phyloP scores from a whole-genome alignment of 1,284 basidiomycete species.

The Lignosus rhinocerotis region DNA sequence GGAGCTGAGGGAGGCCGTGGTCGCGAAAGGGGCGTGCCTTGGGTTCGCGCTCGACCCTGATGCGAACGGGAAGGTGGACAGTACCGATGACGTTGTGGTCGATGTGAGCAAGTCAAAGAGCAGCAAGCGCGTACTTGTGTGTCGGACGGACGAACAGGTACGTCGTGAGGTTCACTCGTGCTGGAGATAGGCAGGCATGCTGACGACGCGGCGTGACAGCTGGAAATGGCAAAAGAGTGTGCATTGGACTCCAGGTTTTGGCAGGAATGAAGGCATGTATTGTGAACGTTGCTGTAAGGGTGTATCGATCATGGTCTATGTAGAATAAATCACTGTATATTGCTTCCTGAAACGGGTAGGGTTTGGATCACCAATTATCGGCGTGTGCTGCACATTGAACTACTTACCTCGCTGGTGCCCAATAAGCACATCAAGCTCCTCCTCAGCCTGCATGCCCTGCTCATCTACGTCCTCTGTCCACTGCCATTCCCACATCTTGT shows the following conservation, averaged over 20 bases:
- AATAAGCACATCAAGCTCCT: background rate
- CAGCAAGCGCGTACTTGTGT: conserved; percentile 50
- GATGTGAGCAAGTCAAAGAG: conserved; percentile 43
- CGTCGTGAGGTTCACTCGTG: background rate
- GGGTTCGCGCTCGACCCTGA: conserved; percentile 52
- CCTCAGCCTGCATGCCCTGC: conserved; percentile 8
- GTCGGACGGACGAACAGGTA: conserved; percentile 61
- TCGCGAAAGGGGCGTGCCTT: conserved; percentile 53
- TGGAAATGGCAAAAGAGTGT: conserved; percentile 70
- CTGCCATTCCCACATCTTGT: conserved; percentile 19
- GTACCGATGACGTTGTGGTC: conserved; percentile 41
- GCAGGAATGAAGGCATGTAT: conserved; percentile 13
- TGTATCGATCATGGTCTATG: background rate
- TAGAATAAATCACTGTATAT: background rate
- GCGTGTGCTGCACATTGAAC: background rate
- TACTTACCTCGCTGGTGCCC: background rate
- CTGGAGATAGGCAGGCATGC: background rate
- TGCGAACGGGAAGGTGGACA: conserved; percentile 43
- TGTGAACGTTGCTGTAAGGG: background rate
- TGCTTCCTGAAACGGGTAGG: background rate
- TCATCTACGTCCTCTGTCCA: conserved; percentile 7
- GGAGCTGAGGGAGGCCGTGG: conserved; percentile 61
- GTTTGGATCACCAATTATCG: background rate
- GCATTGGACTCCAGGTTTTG: conserved; percentile 43
- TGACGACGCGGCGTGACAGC: conserved; percentile 34